Evolutionary conservation across 768 basidiomycete genomes (phyloP), one percentile per base, ranked within the genome.

Genomic region (Suillus luteus): DNA sequence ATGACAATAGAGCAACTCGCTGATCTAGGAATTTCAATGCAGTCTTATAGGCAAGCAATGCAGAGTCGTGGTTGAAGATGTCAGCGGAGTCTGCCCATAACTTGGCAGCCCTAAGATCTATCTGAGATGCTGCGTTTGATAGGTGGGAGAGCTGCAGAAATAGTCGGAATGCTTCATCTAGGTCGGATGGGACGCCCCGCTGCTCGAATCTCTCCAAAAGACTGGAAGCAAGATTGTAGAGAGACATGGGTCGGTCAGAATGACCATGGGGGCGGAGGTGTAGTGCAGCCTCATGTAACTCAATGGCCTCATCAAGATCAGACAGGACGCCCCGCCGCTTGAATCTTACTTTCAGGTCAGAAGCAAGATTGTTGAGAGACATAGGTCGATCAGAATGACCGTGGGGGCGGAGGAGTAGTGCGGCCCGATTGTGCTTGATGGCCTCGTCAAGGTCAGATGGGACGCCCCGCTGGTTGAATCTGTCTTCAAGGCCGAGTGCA

Each of bases 281-380:
- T 24, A 55, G 33, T 57, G 44, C 60, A 27, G 11, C 35, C 17
- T 5, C 14, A 38, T 61, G 3, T 19, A 37, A n/a, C 33, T 17
- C 24, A 49, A 70, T 65, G 9, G 64, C 67, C 31, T 69, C 62
- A n/a, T 70, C 52, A 35, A 71, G 37, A 58, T 71, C 70, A 35
- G 43, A 57, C 1, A 40, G 11, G 37, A 37, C 51, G 0, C 43
- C 57, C 11, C n/a, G 27, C 24, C 58, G 55, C 24, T 11, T 0
- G 12, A 60, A 61, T n/a, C 55, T 49, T 6, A 5, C 1, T 8
- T 0, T 0, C 11, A 61, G 61, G 31, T n/a, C 3, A 3, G 1
- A 1, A 1, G 55, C 55, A 40, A 61, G 61, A n/a, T 37, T 61
- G 7, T 38, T 22, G 3, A 60, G 24, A 22, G 11, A 59, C 31